A percentile compares a stretch with the other conserved stretches of the same genome.
phyloP scores from a whole-genome alignment of 495 filamentous ascomycete species.

The Penicillium salamii region DNA sequence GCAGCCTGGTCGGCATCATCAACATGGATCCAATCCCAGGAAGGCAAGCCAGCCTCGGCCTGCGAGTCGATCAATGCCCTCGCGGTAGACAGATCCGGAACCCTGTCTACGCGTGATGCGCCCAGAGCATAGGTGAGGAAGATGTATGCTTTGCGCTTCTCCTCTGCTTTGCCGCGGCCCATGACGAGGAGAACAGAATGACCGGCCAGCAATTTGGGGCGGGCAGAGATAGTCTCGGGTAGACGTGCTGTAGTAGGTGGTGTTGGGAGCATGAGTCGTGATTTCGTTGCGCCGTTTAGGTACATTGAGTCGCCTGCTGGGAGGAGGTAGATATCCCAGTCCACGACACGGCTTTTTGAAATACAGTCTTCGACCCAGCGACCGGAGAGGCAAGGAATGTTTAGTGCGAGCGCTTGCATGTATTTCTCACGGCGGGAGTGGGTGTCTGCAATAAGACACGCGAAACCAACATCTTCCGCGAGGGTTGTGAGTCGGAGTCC shows the following conservation, averaged over 20 bases:
- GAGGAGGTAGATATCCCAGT: constrained; percentile 80
- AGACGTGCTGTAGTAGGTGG: constrained; percentile 57
- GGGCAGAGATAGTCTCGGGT: constrained; percentile 48
- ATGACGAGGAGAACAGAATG: constrained; percentile 74
- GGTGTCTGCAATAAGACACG: constrained; percentile 78
- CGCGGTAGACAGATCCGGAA: constrained; percentile 60
- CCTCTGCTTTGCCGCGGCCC: constrained; percentile 62
- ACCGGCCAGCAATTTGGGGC: constrained; percentile 61
- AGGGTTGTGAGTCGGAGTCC: constrained; percentile 46
- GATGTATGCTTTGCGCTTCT: constrained; percentile 57
- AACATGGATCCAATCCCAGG: constrained; percentile 80
- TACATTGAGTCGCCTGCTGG: constrained; percentile 78
- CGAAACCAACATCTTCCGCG: constrained; percentile 65
- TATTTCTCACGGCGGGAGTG: constrained; percentile 91
- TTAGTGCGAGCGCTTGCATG: constrained; percentile 90
- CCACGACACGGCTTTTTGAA: constrained; percentile 53
- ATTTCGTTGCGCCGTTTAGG: constrained; percentile 74
- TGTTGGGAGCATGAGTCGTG: constrained; percentile 61
- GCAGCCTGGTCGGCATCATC: constrained; percentile 57
- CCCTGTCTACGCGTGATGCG: constrained; percentile 61
- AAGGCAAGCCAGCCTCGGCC: constrained; percentile 25
- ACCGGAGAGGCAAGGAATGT: constrained; percentile 75
- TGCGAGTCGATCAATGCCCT: constrained; percentile 52
- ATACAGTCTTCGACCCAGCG: constrained; percentile 81
- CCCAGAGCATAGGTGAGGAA: constrained; percentile 81